Evolutionary conservation across 73 alveolate genomes (phyloP).

Genomic region (Paramecium sonneborni): DNA sequence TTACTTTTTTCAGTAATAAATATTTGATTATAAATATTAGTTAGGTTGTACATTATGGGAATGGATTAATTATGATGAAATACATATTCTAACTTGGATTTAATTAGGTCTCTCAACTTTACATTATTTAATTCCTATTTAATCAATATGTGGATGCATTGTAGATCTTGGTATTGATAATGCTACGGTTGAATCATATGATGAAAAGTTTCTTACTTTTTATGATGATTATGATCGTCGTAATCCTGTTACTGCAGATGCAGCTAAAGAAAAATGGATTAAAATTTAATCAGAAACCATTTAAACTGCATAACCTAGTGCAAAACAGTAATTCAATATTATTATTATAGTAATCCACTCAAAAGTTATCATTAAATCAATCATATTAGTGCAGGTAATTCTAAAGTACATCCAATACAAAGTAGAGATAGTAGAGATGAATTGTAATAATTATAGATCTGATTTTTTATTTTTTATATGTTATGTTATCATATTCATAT

Average conservation of each 20-base stretch:
- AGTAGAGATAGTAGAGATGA: constrained; percentile 5
- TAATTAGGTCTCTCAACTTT: neutral
- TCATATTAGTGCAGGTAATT: neutral
- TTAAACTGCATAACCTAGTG: neutral
- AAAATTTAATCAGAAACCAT: constrained; percentile 1
- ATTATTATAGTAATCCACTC: neutral
- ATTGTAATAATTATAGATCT: neutral
- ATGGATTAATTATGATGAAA: neutral
- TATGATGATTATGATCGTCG: constrained; percentile 48
- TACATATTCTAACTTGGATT: constrained; percentile 12
- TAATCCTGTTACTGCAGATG: constrained; percentile 61
- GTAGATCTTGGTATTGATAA: neutral
- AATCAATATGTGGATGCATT: neutral
- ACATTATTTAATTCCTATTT: neutral
- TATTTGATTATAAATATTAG: neutral
- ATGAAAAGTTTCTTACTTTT: neutral
- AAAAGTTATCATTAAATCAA: neutral
- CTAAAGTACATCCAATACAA: neutral
- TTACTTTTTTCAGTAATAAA: neutral
- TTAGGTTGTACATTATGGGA: constrained; percentile 10
- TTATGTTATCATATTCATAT: neutral
- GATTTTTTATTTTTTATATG: neutral
- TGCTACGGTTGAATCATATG: constrained; percentile 48
- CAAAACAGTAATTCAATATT: neutral
- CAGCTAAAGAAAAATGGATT: constrained; percentile 63